phyloP scores from a whole-genome alignment of 2,329 filamentous ascomycete genomes.

The Aspergillus neoniger region DNA sequence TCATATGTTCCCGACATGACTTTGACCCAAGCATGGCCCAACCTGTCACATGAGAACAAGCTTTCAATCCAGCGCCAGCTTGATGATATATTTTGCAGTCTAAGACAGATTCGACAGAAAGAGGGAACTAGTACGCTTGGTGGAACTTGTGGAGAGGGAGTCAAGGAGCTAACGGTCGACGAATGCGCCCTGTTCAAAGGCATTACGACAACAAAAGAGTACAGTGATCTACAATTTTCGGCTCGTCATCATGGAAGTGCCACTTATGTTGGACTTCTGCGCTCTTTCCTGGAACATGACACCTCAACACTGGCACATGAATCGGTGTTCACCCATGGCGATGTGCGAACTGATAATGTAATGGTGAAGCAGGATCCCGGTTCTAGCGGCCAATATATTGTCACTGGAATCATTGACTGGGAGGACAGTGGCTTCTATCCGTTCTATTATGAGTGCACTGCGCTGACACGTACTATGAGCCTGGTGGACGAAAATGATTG shows the following conservation, averaged over 20 bases:
- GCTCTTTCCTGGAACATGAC: slow-evolving; percentile 22
- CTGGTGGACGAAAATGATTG: slow-evolving; percentile 29
- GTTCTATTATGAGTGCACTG: slow-evolving; percentile 31
- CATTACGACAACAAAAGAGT: slow-evolving; percentile 16
- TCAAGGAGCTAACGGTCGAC: slow-evolving; percentile 26
- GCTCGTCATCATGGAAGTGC: slow-evolving; percentile 21
- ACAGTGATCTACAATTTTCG: slow-evolving; percentile 5
- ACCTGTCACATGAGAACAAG: slow-evolving; percentile 24
- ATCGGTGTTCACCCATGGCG: slow-evolving; percentile 33
- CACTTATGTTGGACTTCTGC: slow-evolving; percentile 27
- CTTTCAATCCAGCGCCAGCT: slow-evolving; percentile 24
- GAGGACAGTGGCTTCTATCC: slow-evolving; percentile 37
- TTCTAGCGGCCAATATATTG: slow-evolving; percentile 10
- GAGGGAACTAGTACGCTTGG: slow-evolving; percentile 21
- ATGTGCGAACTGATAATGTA: slow-evolving; percentile 29
- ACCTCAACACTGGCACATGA: slow-evolving; percentile 9
- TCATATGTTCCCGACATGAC: slow-evolving; percentile 27
- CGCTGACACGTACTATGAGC: slow-evolving; percentile 20
- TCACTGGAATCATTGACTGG: slow-evolving; percentile 36
- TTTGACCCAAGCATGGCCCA: slow-evolving; percentile 26
- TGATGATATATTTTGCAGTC: slow-evolving; percentile 21
- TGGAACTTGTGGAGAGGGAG: slow-evolving; percentile 30
- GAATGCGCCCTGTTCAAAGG: slow-evolving; percentile 24
- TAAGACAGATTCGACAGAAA: slow-evolving; percentile 24
- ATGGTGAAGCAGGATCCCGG: slow-evolving; percentile 26